phyloP scores from a whole-genome alignment of 108 stramenopile genomes.

The Asterionellopsis glacialis region DNA sequence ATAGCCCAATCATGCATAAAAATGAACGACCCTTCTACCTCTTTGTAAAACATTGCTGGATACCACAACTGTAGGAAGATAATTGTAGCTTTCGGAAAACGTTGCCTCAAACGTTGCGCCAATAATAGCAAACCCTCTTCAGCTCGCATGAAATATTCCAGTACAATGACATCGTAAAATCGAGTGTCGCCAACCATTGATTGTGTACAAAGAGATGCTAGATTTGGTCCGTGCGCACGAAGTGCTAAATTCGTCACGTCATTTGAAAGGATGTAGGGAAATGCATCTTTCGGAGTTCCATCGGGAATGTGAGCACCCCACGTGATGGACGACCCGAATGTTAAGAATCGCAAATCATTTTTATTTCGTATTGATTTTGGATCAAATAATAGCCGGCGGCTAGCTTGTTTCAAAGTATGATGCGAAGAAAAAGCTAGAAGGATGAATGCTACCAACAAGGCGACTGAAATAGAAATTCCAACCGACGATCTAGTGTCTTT shows the following conservation, averaged over 20 bases:
- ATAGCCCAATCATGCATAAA: background rate
- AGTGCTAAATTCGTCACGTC: slow-evolving; percentile 4
- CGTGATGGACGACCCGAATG: slow-evolving; percentile 8
- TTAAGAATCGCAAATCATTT: background rate
- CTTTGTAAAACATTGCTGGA: background rate
- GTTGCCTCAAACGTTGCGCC: slow-evolving; percentile 1
- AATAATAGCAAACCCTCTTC: background rate
- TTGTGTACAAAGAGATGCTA: slow-evolving; percentile 2
- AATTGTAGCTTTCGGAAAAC: slow-evolving; percentile 7
- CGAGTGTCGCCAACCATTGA: background rate
- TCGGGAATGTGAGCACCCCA: slow-evolving; percentile 4
- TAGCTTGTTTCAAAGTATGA: too few relatives aligned
- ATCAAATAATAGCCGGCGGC: too few relatives aligned
- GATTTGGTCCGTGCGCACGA: background rate
- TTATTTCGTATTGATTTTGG: background rate
- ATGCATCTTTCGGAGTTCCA: slow-evolving; percentile 8
- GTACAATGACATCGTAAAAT: slow-evolving; percentile 5
- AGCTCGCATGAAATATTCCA: slow-evolving; percentile 5
- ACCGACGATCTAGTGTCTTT: too few relatives aligned
- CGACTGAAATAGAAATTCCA: too few relatives aligned
- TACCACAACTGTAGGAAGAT: background rate
- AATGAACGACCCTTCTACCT: background rate
- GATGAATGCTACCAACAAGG: too few relatives aligned
- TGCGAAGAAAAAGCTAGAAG: too few relatives aligned
- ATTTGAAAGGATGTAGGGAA: background rate